Conservation (phyloP, 805 yeast species). For the Zygosaccharomyces gambellarensis region DNA sequence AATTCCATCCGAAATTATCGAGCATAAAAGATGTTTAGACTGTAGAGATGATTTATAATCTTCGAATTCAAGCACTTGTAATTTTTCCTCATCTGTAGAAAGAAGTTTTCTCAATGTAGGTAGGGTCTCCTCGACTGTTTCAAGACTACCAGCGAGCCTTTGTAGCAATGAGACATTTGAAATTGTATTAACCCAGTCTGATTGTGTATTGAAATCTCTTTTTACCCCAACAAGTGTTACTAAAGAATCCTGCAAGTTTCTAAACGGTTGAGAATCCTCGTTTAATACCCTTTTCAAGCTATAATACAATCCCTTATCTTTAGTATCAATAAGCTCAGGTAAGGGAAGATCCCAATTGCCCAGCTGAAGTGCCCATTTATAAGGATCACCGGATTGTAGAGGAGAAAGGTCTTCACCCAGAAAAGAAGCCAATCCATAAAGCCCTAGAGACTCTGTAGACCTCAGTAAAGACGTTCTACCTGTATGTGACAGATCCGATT, state of each 20-base stretch:
- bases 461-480: conserved; percentile 24
- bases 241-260: conserved; percentile 8
- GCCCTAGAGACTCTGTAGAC: conserved; percentile 48
- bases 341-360: conserved; percentile 70
- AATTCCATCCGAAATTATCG: neutral
- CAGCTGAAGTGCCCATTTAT: conserved; percentile 72
- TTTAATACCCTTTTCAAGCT: conserved; percentile 43
- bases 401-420: conserved; percentile 34
- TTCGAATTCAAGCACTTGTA: conserved; percentile 11
- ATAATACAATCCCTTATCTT: conserved; percentile 48
- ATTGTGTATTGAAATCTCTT: conserved; percentile 8
- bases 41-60: conserved; percentile 15
- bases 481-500: neutral
- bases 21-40: conserved; percentile 15
- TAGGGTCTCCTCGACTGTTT: neutral
- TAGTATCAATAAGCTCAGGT: conserved; percentile 35
- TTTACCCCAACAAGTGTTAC: conserved; percentile 6
- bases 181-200: conserved; percentile 23
- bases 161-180: conserved; percentile 15
- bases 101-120: conserved; percentile 1
- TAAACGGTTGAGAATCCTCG: conserved; percentile 1
- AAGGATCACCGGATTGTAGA: conserved; percentile 30
- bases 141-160: conserved; percentile 3
- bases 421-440: conserved; percentile 49
- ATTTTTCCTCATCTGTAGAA: conserved; percentile 3